These are phyloP conservation scores for Symmetrospora coprosmae DNA, from an alignment of 768 basidiomycete species.

Conservation along the genomic window DNA sequence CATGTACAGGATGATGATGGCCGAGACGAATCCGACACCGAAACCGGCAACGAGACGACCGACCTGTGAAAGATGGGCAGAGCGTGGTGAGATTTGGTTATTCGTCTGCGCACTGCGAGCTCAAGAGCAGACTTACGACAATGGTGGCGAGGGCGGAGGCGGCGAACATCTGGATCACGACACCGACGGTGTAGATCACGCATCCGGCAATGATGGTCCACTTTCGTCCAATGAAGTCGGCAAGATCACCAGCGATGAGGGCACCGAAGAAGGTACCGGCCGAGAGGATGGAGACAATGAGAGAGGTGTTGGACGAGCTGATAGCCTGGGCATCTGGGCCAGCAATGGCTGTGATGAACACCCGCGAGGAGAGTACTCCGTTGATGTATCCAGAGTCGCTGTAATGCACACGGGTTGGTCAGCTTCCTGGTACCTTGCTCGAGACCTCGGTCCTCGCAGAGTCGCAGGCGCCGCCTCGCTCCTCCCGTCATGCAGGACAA, in stretches of 20 bases:
- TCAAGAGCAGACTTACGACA: no score
- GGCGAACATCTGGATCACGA: slow-evolving; percentile 52
- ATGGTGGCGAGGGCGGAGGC: slow-evolving; percentile 35
- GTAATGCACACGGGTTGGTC: no score
- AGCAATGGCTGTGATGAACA: slow-evolving; percentile 33
- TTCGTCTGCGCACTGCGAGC: no score
- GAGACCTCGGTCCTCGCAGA: no score
- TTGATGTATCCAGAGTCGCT: slow-evolving; percentile 45
- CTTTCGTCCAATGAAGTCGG: slow-evolving; percentile 38
- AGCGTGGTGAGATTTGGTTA: no score
- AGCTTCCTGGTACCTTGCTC: no score
- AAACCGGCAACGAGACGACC: slow-evolving; percentile 63
- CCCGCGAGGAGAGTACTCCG: slow-evolving; percentile 54
- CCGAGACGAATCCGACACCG: slow-evolving; percentile 66
- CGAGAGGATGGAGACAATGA: slow-evolving; percentile 53
- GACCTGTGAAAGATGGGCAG: no score
- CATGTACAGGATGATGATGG: slow-evolving; percentile 42
- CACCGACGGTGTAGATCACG: slow-evolving; percentile 50
- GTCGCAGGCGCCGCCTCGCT: no score
- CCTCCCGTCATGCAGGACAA: no score
- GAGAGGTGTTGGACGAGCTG: slow-evolving; percentile 40
- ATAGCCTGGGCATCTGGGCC: slow-evolving; percentile 24
- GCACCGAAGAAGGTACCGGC: slow-evolving; percentile 74
- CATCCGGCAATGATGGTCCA: slow-evolving; percentile 43
- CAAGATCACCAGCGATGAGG: slow-evolving; percentile 40